Percentiles rank a stretch among this genome's conserved stretches.
phyloP scores from a whole-genome alignment of 169 alveolate genomes.

The Eimeria tenella region DNA sequence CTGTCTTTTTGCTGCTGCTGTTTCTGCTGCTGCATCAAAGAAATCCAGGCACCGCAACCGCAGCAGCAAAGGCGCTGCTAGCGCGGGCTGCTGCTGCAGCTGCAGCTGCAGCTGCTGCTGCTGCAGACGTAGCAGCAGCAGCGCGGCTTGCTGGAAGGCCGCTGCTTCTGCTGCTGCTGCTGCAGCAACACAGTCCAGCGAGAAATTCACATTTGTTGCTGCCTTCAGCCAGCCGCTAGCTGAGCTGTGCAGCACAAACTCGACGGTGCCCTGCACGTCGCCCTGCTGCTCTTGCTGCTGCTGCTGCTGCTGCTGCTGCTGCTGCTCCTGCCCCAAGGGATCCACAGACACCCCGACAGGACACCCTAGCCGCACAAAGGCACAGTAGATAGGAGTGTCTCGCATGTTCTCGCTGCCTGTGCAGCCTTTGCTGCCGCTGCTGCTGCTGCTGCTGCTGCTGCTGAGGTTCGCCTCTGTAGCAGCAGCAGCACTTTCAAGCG shows the following conservation, averaged over 20 bases:
- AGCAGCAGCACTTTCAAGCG: background rate
- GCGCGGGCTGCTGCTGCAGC: constrained; percentile 43
- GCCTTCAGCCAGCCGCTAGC: constrained; percentile 30
- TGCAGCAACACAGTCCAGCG: constrained; percentile 34
- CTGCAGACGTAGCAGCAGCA: constrained; percentile 61
- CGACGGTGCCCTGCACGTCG: background rate
- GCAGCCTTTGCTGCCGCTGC: constrained; percentile 18
- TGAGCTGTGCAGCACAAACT: constrained; percentile 40
- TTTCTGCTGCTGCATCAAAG: constrained; percentile 33
- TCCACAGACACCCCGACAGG: constrained; percentile 11
- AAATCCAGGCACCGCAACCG: constrained; percentile 54
- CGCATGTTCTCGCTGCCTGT: background rate
- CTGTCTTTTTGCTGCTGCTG: constrained; percentile 41
- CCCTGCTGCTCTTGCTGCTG: constrained; percentile 41
- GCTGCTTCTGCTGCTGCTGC: constrained; percentile 68
- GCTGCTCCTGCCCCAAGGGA: background rate
- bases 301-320: constrained; percentile 60
- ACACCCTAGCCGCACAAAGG: constrained; percentile 34
- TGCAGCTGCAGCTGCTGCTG: constrained; percentile 20
- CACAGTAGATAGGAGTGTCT: background rate
- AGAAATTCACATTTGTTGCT: background rate
- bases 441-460: constrained; percentile 56
- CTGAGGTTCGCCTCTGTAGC: background rate
- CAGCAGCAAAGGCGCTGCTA: constrained; percentile 32
- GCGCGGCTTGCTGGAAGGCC: constrained; percentile 49